A percentile compares a stretch with the other conserved stretches of the same genome.
Evolutionary conservation across 768 basidiomycete species (phyloP).

Genomic region (Boletus bicolor): DNA sequence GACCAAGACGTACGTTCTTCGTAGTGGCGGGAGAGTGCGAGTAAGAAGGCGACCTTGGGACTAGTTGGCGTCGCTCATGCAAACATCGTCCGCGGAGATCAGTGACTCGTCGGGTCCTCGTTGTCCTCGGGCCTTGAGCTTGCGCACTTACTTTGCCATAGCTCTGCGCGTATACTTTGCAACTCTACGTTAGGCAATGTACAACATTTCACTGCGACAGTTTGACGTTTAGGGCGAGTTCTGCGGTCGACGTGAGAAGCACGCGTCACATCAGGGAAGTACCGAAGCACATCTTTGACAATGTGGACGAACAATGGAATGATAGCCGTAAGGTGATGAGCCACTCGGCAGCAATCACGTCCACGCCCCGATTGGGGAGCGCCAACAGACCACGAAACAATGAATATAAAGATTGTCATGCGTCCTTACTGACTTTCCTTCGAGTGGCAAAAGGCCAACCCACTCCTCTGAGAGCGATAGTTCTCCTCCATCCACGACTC

Average conservation of each 20-base stretch:
- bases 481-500: neutral
- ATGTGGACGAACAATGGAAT: conserved; percentile 13
- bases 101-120: neutral
- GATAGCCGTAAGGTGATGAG: conserved; percentile 3
- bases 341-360: conserved; percentile 22
- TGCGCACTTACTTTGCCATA: neutral
- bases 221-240: neutral
- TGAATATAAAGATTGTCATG: conserved; percentile 17
- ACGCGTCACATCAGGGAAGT: neutral
- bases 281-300: neutral
- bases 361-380: conserved; percentile 7
- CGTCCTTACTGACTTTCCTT: neutral
- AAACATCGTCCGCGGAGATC: neutral
- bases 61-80: neutral
- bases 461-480: neutral
- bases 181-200: neutral
- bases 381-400: conserved; percentile 15
- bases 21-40: conserved; percentile 39
- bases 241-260: neutral
- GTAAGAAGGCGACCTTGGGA: conserved; percentile 44
- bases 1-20: conserved; percentile 42
- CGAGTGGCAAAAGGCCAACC: conserved; percentile 3
- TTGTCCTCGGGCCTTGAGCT: neutral
- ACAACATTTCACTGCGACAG: neutral
- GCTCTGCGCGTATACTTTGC: neutral